These are phyloP conservation scores for Aspergillus fischeri DNA, from an alignment of 2,329 filamentous ascomycete genomes.

Conservation along the genomic window DNA sequence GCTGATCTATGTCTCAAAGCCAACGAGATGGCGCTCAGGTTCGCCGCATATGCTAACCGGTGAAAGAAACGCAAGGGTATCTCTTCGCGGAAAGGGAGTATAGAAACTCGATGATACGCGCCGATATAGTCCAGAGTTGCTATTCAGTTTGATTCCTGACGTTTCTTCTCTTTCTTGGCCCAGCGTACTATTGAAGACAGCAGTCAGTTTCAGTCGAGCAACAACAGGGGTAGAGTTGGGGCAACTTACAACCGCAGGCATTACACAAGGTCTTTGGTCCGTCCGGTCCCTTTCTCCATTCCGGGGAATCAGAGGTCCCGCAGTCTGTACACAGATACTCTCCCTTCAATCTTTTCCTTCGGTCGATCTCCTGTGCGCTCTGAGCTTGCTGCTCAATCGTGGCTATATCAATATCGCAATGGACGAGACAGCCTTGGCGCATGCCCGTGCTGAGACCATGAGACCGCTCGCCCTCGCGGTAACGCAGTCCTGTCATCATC, in stretches of 20 bases:
- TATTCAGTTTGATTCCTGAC: conserved; percentile 25
- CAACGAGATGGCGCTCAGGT: background rate
- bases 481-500: conserved; percentile 84
- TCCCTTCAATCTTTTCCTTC: conserved; percentile 85
- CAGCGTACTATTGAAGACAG: conserved; percentile 46
- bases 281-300: conserved; percentile 91
- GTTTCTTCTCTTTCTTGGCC: conserved; percentile 75
- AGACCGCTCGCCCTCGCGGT: conserved; percentile 83
- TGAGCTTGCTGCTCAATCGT: conserved; percentile 66
- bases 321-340: conserved; percentile 97
- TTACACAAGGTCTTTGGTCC: conserved; percentile 95
- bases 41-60: background rate
- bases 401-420: conserved; percentile 80
- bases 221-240: background rate
- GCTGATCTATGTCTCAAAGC: background rate
- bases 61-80: conserved; percentile 10
- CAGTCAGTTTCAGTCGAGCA: background rate
- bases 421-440: conserved; percentile 72
- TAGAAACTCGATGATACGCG: background rate
- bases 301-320: conserved; percentile 87
- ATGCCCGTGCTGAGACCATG: conserved; percentile 84
- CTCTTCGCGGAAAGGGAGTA: conserved; percentile 7
- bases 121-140: background rate
- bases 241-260: conserved; percentile 72
- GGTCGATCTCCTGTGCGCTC: conserved; percentile 55